phyloP scores from a whole-genome alignment of 257 asterid species.

The Solanum dulcamara region DNA sequence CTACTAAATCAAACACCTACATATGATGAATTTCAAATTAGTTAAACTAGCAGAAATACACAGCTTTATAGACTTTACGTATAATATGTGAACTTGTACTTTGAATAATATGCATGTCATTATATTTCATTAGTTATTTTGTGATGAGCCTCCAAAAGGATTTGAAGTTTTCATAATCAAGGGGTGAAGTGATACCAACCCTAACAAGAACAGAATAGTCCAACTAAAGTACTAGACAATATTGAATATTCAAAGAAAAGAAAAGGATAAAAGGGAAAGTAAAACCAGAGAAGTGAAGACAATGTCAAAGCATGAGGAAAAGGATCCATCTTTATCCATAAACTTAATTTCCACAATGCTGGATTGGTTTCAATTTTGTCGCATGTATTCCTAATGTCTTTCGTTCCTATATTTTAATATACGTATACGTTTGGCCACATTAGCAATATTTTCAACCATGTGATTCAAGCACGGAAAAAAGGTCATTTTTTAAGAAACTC shows the following conservation, averaged over 20 bases:
- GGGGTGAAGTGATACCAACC: not conserved
- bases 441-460: not conserved
- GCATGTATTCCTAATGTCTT: not conserved
- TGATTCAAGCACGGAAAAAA: not conserved
- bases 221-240: not conserved
- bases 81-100: not conserved
- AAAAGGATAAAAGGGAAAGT: not conserved
- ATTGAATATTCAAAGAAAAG: not conserved
- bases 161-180: not conserved
- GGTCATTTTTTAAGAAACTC: not conserved
- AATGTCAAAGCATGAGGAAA: not conserved
- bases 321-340: not conserved
- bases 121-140: not conserved
- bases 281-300: not conserved
- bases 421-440: not conserved
- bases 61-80: not conserved
- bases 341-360: not conserved
- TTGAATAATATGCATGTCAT: not conserved
- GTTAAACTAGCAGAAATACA: not conserved
- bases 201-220: not conserved
- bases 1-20: conserved; percentile 28
- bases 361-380: not conserved
- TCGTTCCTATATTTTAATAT: not conserved
- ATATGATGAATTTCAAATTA: not conserved
- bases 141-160: not conserved